Evolutionary conservation across 139 green algal species (phyloP), one percentile per base, ranked within the genome.

Genomic region (Chlorella sorokiniana): DNA sequence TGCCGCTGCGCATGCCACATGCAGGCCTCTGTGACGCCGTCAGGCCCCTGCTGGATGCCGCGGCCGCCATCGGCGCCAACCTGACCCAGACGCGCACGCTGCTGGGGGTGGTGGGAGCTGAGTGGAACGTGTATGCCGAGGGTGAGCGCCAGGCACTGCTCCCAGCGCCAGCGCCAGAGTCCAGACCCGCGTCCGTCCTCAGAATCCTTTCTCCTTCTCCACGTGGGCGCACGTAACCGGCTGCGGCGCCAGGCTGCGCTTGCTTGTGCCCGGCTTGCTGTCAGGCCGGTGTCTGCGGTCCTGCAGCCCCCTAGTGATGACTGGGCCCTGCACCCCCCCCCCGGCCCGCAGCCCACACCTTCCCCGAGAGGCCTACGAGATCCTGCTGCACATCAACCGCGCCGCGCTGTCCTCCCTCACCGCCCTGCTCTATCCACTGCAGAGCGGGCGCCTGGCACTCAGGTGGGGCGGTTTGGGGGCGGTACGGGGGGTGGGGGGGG

Each of bases 351-450:
- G 64, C 76, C 62, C 77, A 82, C 64, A 64, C 44, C 44, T 82
- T 82, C 64, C 77, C 78, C 23, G 41, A 0, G 52, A 85, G 38
- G 52, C 68, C 6, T 85, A 76, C 29, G 81, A 68, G 4, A 54
- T 76, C 33, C 51, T 85, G 33, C 45, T 64, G 2, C 33, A 69
- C 81, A 78, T 81, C 56, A 41, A 54, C 27, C 81, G 81, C 6
- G 73, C 70, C 74, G 76, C 52, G 51, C 63, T 85, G 25, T 85
- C 81, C 73, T 74, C 70, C 35, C 1, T 81, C 27, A 67, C 70
- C n/a, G 35, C 70, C 31, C 74, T 85, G 51, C 42, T 81, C 23
- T 85, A 81, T 37, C 54, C 54, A 10, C 54, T 79, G 48, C 68
- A 85, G 56, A 45, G 29, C 27, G 75, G 75, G 41, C 41, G 75